phyloP scores from a whole-genome alignment of 108 stramenopile species.

The Nitzschia palea region DNA sequence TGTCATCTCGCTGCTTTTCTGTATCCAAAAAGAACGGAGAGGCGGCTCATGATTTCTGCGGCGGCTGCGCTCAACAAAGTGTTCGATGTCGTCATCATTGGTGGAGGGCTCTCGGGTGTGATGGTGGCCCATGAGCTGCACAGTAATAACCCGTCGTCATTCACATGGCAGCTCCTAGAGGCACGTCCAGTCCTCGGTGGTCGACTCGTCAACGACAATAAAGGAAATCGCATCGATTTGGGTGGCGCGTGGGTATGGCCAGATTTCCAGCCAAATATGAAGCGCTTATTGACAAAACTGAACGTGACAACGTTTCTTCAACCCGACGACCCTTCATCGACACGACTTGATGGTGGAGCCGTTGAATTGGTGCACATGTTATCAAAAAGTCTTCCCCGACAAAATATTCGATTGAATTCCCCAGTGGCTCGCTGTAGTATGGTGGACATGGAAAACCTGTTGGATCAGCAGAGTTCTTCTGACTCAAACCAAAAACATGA shows the following conservation, averaged over 20 bases:
- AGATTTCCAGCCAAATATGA: slow-evolving; percentile 44
- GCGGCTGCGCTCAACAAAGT: slow-evolving; percentile 4
- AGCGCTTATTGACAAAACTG: slow-evolving; percentile 7
- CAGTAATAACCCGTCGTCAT: not conserved
- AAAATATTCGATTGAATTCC: slow-evolving; percentile 19
- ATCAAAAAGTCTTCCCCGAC: slow-evolving; percentile 3
- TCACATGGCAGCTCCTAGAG: slow-evolving; percentile 47
- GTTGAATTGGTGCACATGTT: slow-evolving; percentile 37
- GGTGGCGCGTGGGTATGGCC: slow-evolving; percentile 70
- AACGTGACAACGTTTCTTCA: slow-evolving; percentile 42
- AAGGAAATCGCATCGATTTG: slow-evolving; percentile 45
- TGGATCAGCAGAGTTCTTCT: not conserved
- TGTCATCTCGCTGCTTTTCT: not conserved
- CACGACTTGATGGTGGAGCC: slow-evolving; percentile 53
- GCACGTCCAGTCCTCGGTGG: slow-evolving; percentile 47
- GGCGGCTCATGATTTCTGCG: not conserved
- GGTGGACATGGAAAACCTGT: not conserved
- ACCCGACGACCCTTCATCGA: slow-evolving; percentile 48
- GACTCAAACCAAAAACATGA: not conserved
- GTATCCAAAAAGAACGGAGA: not conserved
- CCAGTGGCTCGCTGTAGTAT: slow-evolving; percentile 27
- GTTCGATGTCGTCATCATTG: slow-evolving; percentile 46
- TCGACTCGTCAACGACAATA: slow-evolving; percentile 44
- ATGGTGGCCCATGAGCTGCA: slow-evolving; percentile 29
- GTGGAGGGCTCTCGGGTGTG: slow-evolving; percentile 44